Evolutionary conservation across 345 rosid species (phyloP).

Genomic region (Gynandropsis gynandra): DNA sequence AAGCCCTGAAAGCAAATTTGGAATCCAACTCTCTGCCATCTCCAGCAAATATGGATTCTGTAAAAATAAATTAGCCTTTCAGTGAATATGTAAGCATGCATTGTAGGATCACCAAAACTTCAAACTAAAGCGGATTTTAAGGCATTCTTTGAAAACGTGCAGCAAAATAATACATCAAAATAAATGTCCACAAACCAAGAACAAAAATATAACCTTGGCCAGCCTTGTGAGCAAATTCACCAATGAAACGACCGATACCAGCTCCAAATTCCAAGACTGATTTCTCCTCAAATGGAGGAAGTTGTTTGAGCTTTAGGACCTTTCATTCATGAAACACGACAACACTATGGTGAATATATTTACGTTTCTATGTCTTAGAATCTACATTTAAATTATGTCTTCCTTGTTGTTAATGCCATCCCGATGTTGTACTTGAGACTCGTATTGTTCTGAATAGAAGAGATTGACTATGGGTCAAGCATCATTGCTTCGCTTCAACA

Average conservation of each 20-base stretch:
- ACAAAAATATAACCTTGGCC: constrained; percentile 30
- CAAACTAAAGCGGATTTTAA: constrained; percentile 44
- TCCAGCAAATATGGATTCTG: constrained; percentile 80
- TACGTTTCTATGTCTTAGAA: too few species aligned
- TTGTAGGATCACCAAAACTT: constrained; percentile 64
- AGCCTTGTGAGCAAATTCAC: constrained; percentile 82
- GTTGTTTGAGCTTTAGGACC: too few species aligned
- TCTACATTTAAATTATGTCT: too few species aligned
- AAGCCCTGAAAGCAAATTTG: constrained; percentile 5
- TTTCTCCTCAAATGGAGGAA: constrained; percentile 77
- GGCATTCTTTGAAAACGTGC: constrained; percentile 74
- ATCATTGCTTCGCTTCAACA: constrained; percentile 80
- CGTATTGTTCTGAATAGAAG: neutral
- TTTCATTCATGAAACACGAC: neutral
- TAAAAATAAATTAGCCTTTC: constrained; percentile 19
- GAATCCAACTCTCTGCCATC: constrained; percentile 67
- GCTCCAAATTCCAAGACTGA: constrained; percentile 85
- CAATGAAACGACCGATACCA: constrained; percentile 90
- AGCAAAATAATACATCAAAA: neutral
- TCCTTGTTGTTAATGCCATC: too few species aligned
- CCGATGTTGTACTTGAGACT: too few species aligned
- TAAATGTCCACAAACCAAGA: too few species aligned
- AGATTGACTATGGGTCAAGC: constrained; percentile 47
- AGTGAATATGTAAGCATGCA: constrained; percentile 77
- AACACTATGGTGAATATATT: too few species aligned